Evolutionary conservation across 331 rosid genomes (phyloP), one percentile per base, ranked within the genome.

Genomic region (Malus hybrid): DNA sequence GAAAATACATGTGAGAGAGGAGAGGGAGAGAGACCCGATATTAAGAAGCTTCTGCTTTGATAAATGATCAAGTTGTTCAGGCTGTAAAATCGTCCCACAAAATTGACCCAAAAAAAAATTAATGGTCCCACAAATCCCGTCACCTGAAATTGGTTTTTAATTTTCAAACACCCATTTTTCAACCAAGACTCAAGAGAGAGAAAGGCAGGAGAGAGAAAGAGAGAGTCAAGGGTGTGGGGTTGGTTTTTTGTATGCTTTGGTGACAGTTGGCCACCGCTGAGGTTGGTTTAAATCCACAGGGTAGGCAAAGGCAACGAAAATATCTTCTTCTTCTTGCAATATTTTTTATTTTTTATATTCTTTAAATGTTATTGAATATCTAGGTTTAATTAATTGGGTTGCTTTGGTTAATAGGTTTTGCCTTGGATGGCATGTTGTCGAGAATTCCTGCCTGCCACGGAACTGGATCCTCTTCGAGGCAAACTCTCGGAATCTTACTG

Each of bases 91-190:
- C 59, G 62, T 46, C 77, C 77, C 77, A 48, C 62, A 44, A 48
- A 73, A 44, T 24, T 24, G 24, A 24, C 24, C 24, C 24, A 24
- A 24, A 24, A 24, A 24, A 24, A 24, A 24, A 24, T 24, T 24
- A 22, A 22, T 22, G 24, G 62, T 46, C 77, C 77, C 77, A 48
- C 62, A 44, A 48, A 73, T 28, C 28, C n/a, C n/a, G 77, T 7
- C 62, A 44, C 44, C 62, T 46, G 77, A 62, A 63, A 16, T 65
- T 65, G 10, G 1, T 12, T 0, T 62, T 61, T 62, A 24, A 62
- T 27, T 74, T 31, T 19, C 48, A 33, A 74, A 46, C 77, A 74
- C 70, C 33, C 70, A 48, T 74, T 73, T 73, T 73, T 62, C 70
- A 16, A 60, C 34, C 10, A 10, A 24, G 24, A 24, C 24, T 24